These are phyloP conservation scores for Xylaria polymorpha DNA, from an alignment of 2,329 filamentous ascomycete genomes.

Conservation along the genomic window DNA sequence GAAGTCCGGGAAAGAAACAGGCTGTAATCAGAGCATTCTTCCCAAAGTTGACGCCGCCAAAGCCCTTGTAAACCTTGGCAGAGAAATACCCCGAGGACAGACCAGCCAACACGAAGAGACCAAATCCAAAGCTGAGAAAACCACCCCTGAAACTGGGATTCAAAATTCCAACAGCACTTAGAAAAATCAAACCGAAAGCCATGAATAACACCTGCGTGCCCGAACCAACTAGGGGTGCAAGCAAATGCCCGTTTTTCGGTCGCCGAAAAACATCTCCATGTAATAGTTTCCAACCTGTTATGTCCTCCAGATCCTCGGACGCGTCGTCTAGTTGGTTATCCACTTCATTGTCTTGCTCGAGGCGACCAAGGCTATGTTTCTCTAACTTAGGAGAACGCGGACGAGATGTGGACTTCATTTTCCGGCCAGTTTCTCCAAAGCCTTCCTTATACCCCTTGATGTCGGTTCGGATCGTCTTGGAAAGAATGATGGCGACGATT, in stretches of 20 bases:
- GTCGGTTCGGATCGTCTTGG: slow-evolving; percentile 81
- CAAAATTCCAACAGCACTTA: slow-evolving; percentile 80
- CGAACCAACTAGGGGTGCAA: slow-evolving; percentile 85
- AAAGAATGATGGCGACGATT: slow-evolving; percentile 82
- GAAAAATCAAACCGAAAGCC: slow-evolving; percentile 75
- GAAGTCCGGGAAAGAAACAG: slow-evolving; percentile 79
- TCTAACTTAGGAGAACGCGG: slow-evolving; percentile 60
- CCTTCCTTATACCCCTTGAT: slow-evolving; percentile 79
- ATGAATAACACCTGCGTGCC: slow-evolving; percentile 90
- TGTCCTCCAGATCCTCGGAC: slow-evolving; percentile 81
- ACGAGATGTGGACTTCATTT: slow-evolving; percentile 59
- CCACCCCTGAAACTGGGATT: slow-evolving; percentile 92
- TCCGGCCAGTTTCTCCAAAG: slow-evolving; percentile 74
- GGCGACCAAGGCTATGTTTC: slow-evolving; percentile 65
- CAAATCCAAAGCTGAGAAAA: slow-evolving; percentile 85
- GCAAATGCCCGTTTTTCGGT: slow-evolving; percentile 74
- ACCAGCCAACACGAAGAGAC: slow-evolving; percentile 85
- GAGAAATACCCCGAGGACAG: slow-evolving; percentile 90
- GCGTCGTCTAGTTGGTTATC: slow-evolving; percentile 66
- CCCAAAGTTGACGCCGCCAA: slow-evolving; percentile 78
- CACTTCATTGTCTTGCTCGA: slow-evolving; percentile 68
- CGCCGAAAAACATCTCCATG: slow-evolving; percentile 89
- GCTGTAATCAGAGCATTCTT: slow-evolving; percentile 84
- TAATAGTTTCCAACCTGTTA: slow-evolving; percentile 88
- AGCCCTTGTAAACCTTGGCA: slow-evolving; percentile 83